Conservation (phyloP, 1,284 basidiomycete genomes). For the Cystobasidium sp. region DNA sequence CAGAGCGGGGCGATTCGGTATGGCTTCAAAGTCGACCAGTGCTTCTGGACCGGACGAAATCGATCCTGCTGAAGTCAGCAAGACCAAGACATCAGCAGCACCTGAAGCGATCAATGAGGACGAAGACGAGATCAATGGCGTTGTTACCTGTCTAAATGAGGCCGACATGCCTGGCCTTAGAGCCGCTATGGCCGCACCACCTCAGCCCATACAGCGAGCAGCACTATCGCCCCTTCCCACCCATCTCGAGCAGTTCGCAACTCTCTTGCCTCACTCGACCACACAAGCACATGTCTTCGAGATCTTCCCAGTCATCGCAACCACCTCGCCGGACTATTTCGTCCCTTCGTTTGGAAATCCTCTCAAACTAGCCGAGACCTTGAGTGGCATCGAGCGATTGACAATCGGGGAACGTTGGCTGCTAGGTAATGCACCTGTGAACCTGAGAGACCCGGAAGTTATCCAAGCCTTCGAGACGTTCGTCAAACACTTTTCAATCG, state of each 20-base stretch:
- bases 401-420: constrained; percentile 47
- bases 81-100: constrained; percentile 15
- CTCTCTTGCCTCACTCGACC: constrained; percentile 58
- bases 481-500: constrained; percentile 57
- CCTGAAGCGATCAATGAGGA: background rate
- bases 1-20: constrained; percentile 87
- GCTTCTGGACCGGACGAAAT: constrained; percentile 48
- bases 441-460: constrained; percentile 59
- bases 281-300: constrained; percentile 58
- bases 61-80: constrained; percentile 48
- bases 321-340: constrained; percentile 62
- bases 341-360: constrained; percentile 57
- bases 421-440: constrained; percentile 58
- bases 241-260: constrained; percentile 56
- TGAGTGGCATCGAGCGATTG: constrained; percentile 57
- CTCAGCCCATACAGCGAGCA: constrained; percentile 60
- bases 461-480: constrained; percentile 57
- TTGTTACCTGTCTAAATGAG: constrained; percentile 73
- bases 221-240: constrained; percentile 57
- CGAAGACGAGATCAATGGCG: constrained; percentile 63
- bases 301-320: constrained; percentile 63
- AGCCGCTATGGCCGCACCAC: constrained; percentile 60
- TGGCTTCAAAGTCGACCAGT: constrained; percentile 60
- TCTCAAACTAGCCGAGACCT: constrained; percentile 54
- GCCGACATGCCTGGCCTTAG: constrained; percentile 70